Evolutionary conservation across 108 stramenopile genomes (phyloP).

Genomic region (Nannochloropsis salina): DNA sequence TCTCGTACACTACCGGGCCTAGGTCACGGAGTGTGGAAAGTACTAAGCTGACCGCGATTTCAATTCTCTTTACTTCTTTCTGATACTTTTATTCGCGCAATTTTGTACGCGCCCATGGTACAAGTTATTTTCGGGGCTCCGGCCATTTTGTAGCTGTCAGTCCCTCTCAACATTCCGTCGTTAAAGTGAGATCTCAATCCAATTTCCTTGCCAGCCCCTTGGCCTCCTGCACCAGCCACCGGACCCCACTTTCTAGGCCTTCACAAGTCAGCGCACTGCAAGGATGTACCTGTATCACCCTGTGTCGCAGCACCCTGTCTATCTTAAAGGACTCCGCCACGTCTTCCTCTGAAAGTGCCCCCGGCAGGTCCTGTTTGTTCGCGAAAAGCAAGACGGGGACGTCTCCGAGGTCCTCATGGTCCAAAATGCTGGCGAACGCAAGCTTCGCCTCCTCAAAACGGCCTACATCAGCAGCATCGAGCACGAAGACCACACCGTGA

Average conservation of each 20-base stretch:
- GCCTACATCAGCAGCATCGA: slow-evolving; percentile 56
- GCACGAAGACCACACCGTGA: slow-evolving; percentile 55
- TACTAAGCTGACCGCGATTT: no score
- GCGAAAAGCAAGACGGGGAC: slow-evolving; percentile 54
- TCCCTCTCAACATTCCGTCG: no score
- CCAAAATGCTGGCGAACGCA: slow-evolving; percentile 50
- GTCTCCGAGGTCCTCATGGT: slow-evolving; percentile 54
- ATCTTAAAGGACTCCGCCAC: slow-evolving; percentile 46
- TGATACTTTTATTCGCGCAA: no score
- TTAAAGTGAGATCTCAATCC: neutral
- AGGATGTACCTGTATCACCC: slow-evolving; percentile 39
- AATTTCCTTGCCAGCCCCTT: slow-evolving; percentile 34
- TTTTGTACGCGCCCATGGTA: no score
- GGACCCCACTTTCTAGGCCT: slow-evolving; percentile 34
- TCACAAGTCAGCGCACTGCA: slow-evolving; percentile 47
- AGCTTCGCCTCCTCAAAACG: slow-evolving; percentile 55
- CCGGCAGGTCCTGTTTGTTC: slow-evolving; percentile 57
- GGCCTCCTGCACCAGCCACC: slow-evolving; percentile 46
- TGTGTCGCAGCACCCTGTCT: slow-evolving; percentile 34
- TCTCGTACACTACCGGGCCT: no score
- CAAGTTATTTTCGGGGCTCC: no score
- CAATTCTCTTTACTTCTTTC: no score
- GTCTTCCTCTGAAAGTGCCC: slow-evolving; percentile 49
- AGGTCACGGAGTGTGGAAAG: no score
- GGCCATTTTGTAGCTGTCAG: no score